Evolutionary conservation across 2,329 filamentous ascomycete genomes (phyloP), one percentile per base, ranked within the genome.

Genomic region (Annulohypoxylon truncatum): DNA sequence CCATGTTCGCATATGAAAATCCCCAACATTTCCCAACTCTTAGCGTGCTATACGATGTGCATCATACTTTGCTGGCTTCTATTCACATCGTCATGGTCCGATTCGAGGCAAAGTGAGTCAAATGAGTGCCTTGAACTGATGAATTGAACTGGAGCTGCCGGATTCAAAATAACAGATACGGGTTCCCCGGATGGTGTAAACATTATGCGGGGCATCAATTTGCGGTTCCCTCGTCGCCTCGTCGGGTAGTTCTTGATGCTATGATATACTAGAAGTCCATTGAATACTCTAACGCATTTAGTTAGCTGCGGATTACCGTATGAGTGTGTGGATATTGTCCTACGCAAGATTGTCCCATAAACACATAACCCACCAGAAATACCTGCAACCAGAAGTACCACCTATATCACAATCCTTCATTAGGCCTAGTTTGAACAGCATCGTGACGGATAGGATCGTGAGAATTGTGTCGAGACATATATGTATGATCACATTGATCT

Each of bases 111-210:
- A 10, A 46, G 42, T 5, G 42, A 46, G 42, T 26, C 42, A 12
- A 46, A 1, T 8, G 20, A 46, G 22, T 46, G 13, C n/a, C 42
- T 46, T 24, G 12, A 24, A 12, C 13, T 46, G 22, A 10, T n/a
- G 3, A 26, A 26, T 12, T 22, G 12, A 46, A 13, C 42, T 4
- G 42, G 26, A 46, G 12, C 3, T n/a, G 22, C n/a, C 12, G 18
- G n/a, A 24, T 40, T 10, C 22, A 31, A 12, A 10, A n/a, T 6
- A 5, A 47, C 38, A 9, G 57, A 35, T 8, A 60, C 48, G 15
- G 47, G 57, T 15, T 53, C 57, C 13, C 47, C 57, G 15, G 47
- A 52, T 22, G 29, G 15, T 26, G 48, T 54, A 22, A 61, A 61
- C 58, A 61, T 54, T 28, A 61, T 61, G 20, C 50, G 58, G 40